These are phyloP conservation scores for Arthrobotrys sinensis DNA, from an alignment of 2,329 filamentous ascomycete genomes.

Conservation along the genomic window DNA sequence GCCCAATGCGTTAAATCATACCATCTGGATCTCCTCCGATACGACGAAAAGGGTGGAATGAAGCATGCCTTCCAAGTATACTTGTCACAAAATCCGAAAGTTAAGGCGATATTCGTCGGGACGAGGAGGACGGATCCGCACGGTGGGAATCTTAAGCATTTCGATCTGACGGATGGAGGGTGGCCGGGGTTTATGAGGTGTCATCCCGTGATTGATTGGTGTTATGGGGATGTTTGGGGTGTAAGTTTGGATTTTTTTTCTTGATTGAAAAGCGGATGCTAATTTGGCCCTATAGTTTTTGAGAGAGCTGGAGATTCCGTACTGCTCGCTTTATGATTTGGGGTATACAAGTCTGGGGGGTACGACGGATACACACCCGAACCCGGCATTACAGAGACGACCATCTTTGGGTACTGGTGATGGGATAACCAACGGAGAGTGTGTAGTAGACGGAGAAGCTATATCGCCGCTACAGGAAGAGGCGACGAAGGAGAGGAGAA, in stretches of 20 bases:
- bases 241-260: slow-evolving; percentile 72
- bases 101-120: slow-evolving; percentile 88
- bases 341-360: slow-evolving; percentile 96
- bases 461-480: slow-evolving; percentile 62
- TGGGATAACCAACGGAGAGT: slow-evolving; percentile 53
- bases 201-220: slow-evolving; percentile 97
- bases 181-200: slow-evolving; percentile 95
- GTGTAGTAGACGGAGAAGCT: slow-evolving; percentile 6
- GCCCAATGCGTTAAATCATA: slow-evolving; percentile 77
- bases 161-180: slow-evolving; percentile 87
- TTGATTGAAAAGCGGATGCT: slow-evolving; percentile 30
- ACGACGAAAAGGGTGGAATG: slow-evolving; percentile 79
- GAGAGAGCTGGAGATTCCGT: slow-evolving; percentile 82
- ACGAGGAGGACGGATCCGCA: slow-evolving; percentile 94
- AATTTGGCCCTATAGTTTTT: slow-evolving; percentile 77
- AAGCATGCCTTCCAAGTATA: slow-evolving; percentile 85
- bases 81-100: slow-evolving; percentile 74
- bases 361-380: slow-evolving; percentile 88
- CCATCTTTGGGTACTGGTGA: slow-evolving; percentile 32
- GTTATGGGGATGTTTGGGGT: slow-evolving; percentile 93
- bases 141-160: slow-evolving; percentile 82
- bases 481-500: slow-evolving; percentile 65
- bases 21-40: slow-evolving; percentile 81
- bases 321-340: slow-evolving; percentile 87
- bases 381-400: slow-evolving; percentile 77